Percentiles rank a stretch among this genome's conserved stretches.
Conservation (phyloP, 1,139 yeast genomes). For the Wickerhamomyces sp. region DNA sequence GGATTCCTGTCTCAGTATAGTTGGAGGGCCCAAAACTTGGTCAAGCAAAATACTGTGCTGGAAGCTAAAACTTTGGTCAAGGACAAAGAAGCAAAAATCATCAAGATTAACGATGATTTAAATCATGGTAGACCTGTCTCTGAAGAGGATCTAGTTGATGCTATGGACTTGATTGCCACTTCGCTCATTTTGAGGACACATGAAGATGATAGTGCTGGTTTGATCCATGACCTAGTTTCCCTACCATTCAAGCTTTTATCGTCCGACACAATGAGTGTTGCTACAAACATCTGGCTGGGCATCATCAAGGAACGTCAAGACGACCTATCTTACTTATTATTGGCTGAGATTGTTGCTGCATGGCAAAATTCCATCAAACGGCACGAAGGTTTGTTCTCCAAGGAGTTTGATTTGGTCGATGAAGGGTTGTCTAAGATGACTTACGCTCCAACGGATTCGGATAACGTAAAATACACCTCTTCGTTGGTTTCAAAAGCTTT, state of each 20-base stretch:
- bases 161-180: constrained; percentile 43
- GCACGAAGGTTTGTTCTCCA: constrained; percentile 62
- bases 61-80: constrained; percentile 8
- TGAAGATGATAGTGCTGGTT: constrained; percentile 39
- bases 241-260: constrained; percentile 70
- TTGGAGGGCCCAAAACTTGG: constrained; percentile 53
- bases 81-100: constrained; percentile 20
- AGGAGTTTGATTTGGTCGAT: constrained; percentile 47
- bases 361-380: constrained; percentile 68
- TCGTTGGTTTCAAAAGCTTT: constrained; percentile 43
- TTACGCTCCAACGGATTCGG: constrained; percentile 78
- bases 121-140: constrained; percentile 20
- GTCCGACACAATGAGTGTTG: constrained; percentile 55
- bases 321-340: constrained; percentile 50
- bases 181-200: constrained; percentile 41
- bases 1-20: constrained; percentile 74
- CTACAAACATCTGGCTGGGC: constrained; percentile 76
- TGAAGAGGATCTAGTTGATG: constrained; percentile 32
- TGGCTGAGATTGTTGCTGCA: constrained; percentile 55
- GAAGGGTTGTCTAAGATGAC: constrained; percentile 80
- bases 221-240: constrained; percentile 54
- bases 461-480: constrained; percentile 50
- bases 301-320: constrained; percentile 65
- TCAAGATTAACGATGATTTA: constrained; percentile 18
- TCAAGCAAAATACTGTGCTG: constrained; percentile 24